Evolutionary conservation across 2,329 filamentous ascomycete species (phyloP).

Genomic region (Botrytis medusae): DNA sequence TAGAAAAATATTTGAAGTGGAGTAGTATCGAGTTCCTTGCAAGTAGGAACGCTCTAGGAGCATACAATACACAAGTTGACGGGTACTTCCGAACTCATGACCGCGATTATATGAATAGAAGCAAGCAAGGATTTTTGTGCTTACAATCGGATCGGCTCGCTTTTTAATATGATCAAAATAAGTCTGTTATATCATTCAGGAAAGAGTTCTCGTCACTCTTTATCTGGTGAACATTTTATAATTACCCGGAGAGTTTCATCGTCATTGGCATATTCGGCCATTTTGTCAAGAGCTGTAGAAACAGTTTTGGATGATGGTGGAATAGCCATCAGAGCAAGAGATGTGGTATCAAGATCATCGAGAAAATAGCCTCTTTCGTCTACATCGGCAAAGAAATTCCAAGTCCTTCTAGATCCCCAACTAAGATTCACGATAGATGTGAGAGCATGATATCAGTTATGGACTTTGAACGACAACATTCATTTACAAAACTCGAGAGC

Average conservation of each 20-base stretch:
- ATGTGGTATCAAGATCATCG: background rate
- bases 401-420: background rate
- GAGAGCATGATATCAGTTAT: background rate
- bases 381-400: background rate
- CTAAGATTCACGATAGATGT: background rate
- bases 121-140: background rate
- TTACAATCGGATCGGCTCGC: background rate
- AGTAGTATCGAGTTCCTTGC: background rate
- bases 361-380: background rate
- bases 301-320: background rate
- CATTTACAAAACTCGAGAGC: background rate
- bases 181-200: background rate
- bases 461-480: background rate
- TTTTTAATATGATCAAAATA: background rate
- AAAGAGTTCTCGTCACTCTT: background rate
- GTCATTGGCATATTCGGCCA: conserved; percentile 1
- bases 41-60: background rate
- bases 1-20: background rate
- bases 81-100: background rate
- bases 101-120: background rate
- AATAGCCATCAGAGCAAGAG: background rate
- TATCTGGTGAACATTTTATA: background rate
- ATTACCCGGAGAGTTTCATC: background rate
- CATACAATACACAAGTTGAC: background rate
- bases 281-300: background rate